These are phyloP conservation scores for Limonium bicolor DNA, from an alignment of 148 eudicot genomes.

Conservation along the genomic window DNA sequence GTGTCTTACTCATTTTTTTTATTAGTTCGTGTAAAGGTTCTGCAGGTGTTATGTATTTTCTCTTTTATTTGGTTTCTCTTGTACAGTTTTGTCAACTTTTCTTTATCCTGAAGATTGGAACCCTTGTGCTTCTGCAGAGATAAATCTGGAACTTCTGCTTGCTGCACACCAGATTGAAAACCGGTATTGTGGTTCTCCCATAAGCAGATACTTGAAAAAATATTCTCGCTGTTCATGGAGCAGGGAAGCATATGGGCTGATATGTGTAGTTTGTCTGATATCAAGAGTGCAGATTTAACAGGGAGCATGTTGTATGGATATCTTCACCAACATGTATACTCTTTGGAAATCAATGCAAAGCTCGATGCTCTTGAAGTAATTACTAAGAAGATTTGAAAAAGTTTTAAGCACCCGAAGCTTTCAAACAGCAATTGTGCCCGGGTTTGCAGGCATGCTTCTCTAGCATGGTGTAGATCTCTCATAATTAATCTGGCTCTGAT, in stretches of 20 bases:
- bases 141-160: no score
- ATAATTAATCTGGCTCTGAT: slow-evolving; percentile 55
- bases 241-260: slow-evolving; percentile 90
- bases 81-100: no score
- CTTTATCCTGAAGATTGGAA: no score
- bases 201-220: slow-evolving; percentile 72
- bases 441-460: slow-evolving; percentile 67
- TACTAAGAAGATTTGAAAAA: slow-evolving; percentile 84
- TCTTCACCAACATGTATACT: slow-evolving; percentile 68
- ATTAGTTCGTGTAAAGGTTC: no score
- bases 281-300: slow-evolving; percentile 53
- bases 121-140: no score
- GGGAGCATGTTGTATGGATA: slow-evolving; percentile 75
- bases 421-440: slow-evolving; percentile 58
- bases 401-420: slow-evolving; percentile 84
- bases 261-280: slow-evolving; percentile 68
- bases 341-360: slow-evolving; percentile 57
- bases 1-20: no score
- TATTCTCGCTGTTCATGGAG: slow-evolving; percentile 81
- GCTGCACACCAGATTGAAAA: no score
- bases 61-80: no score
- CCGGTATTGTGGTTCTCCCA: no score
- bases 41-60: no score
- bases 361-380: slow-evolving; percentile 79
- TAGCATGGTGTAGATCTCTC: slow-evolving; percentile 88